These are phyloP conservation scores for Penicillium coffeae DNA, from an alignment of 495 filamentous ascomycete genomes.

Conservation along the genomic window DNA sequence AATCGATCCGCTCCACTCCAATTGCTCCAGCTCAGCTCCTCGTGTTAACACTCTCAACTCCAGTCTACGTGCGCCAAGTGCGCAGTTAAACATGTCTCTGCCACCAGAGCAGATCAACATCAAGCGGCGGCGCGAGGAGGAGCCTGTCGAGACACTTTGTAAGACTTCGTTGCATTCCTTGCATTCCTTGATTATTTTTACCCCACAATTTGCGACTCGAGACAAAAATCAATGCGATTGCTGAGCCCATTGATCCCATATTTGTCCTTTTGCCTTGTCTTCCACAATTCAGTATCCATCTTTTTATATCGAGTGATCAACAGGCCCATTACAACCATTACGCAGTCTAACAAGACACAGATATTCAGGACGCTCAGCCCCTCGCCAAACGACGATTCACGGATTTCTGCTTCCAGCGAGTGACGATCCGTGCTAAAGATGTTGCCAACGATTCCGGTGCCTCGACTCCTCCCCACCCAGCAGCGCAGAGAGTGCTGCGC, in stretches of 20 bases:
- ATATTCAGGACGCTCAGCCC: constrained; percentile 44
- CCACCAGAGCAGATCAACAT: constrained; percentile 54
- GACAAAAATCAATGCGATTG: background rate
- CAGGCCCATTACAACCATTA: too few relatives aligned
- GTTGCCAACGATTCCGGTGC: constrained; percentile 12
- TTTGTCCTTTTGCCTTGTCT: background rate
- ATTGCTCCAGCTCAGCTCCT: background rate
- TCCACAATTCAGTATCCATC: too few relatives aligned
- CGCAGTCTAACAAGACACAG: constrained; percentile 26
- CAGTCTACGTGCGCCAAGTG: constrained; percentile 3
- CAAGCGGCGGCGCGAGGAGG: constrained; percentile 55
- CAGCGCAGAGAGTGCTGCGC: constrained; percentile 25
- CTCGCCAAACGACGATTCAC: constrained; percentile 49
- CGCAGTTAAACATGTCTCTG: constrained; percentile 30
- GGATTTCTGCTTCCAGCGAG: constrained; percentile 46
- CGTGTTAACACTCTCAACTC: background rate
- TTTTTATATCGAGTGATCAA: too few relatives aligned
- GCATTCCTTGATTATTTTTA: constrained; percentile 12
- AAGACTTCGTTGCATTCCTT: constrained; percentile 18
- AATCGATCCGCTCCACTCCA: background rate
- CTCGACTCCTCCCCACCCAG: constrained; percentile 13
- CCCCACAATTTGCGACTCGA: constrained; percentile 10
- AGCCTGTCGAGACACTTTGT: constrained; percentile 55
- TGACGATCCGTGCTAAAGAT: constrained; percentile 25
- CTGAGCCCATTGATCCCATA: background rate